phyloP scores from a whole-genome alignment of 2,329 filamentous ascomycete genomes.

The Sporothrix humicola region DNA sequence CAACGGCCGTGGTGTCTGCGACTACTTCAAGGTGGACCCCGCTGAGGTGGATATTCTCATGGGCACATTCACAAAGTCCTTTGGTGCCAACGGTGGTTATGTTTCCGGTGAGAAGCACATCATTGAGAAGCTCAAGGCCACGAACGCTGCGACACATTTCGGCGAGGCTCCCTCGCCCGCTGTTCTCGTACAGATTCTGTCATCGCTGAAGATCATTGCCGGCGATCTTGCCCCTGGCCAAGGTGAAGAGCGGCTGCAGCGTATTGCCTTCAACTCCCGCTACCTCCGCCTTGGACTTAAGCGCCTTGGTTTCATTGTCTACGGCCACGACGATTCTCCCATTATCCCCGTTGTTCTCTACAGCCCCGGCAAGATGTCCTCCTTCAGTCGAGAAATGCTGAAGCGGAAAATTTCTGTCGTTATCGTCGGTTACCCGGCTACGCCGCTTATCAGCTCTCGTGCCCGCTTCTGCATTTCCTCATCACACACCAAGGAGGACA shows the following conservation, averaged over 20 bases:
- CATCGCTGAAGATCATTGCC: constrained; percentile 84
- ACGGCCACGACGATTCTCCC: constrained; percentile 95
- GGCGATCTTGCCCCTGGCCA: constrained; percentile 88
- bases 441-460: constrained; percentile 90
- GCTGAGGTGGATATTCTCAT: constrained; percentile 91
- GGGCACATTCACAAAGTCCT: constrained; percentile 98
- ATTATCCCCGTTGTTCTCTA: constrained; percentile 95
- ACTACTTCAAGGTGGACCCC: constrained; percentile 93
- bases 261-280: constrained; percentile 96
- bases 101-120: constrained; percentile 87
- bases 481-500: constrained; percentile 97
- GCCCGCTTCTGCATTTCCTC: constrained; percentile 95
- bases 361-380: constrained; percentile 98
- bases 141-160: constrained; percentile 84
- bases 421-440: constrained; percentile 95
- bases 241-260: constrained; percentile 92
- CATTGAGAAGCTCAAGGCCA: constrained; percentile 86
- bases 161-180: constrained; percentile 88
- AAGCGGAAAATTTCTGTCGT: constrained; percentile 97
- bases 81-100: constrained; percentile 97
- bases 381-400: constrained; percentile 98
- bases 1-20: constrained; percentile 87
- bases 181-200: constrained; percentile 88
- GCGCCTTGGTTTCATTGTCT: constrained; percentile 94
- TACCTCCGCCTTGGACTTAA: constrained; percentile 98